phyloP scores from a whole-genome alignment of 2,329 filamentous ascomycete species.

The Fusarium sp. region DNA sequence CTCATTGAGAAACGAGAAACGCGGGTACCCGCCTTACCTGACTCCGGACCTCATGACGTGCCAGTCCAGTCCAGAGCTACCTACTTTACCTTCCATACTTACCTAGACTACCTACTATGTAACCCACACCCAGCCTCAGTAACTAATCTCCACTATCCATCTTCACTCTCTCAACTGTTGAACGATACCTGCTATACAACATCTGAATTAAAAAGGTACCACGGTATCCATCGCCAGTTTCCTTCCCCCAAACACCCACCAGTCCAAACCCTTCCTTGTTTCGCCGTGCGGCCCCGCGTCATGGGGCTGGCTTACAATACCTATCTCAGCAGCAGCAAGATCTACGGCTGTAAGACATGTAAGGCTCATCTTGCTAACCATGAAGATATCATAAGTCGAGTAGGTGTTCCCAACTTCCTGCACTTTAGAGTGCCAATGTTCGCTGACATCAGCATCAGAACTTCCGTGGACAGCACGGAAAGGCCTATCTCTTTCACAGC shows the following conservation, averaged over 20 bases:
- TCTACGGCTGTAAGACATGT: slow-evolving; percentile 94
- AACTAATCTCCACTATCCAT: slow-evolving; percentile 17
- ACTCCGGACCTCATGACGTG: slow-evolving; percentile 40
- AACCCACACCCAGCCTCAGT: slow-evolving; percentile 11
- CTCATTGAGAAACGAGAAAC: slow-evolving; percentile 12
- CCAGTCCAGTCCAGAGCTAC: slow-evolving; percentile 8
- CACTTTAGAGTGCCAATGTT: not conserved
- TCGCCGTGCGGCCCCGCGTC: slow-evolving; percentile 38
- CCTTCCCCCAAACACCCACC: not conserved
- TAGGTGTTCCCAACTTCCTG: slow-evolving; percentile 58
- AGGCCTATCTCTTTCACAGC: slow-evolving; percentile 93
- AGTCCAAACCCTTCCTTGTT: not conserved
- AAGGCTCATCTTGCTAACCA: slow-evolving; percentile 96
- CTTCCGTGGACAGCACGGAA: slow-evolving; percentile 97
- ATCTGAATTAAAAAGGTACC: not conserved
- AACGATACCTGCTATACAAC: not conserved
- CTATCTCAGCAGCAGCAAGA: slow-evolving; percentile 86
- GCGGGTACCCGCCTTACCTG: slow-evolving; percentile 3
- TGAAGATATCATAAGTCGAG: slow-evolving; percentile 94
- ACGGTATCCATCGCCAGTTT: not conserved
- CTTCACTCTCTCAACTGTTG: slow-evolving; percentile 16
- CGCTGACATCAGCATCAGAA: slow-evolving; percentile 69
- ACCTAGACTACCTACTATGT: not conserved
- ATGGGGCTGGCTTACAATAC: slow-evolving; percentile 95
- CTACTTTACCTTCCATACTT: not conserved